Evolutionary conservation across 1,284 basidiomycete species (phyloP), one percentile per base, ranked within the genome.

Genomic region (Sanguinoderma infundibulare): DNA sequence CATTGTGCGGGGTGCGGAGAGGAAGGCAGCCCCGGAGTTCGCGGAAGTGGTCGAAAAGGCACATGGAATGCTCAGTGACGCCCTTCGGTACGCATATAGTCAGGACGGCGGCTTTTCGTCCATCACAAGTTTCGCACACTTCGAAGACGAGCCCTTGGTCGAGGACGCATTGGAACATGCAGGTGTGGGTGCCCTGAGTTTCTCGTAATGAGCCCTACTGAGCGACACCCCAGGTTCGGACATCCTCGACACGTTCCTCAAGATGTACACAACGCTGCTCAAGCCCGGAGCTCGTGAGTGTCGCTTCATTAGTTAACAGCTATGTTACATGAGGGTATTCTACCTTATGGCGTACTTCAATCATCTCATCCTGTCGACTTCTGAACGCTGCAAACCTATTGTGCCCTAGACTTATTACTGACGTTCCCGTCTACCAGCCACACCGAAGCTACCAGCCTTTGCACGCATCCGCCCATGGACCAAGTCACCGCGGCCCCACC

Each of bases 61-160:
- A n/a, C 67, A 74, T 10, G 55, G 51, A 1, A 15, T 72, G 10
- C 52, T 71, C 32, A 67, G 68, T 47, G 39, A 57, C 6, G 70
- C 60, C 10, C 50, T 74, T 20, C 34, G 54, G 24, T 53, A 65
- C 47, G 67, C 69, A 1, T 73, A 73, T 53, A 62, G 58, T n/a
- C 40, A 46, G 24, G 64, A 64, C 5, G 61, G 38, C 9, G 64
- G 69, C 52, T 56, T 66, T 22, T 68, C 67, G 57, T 70, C 65
- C 53, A 55, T 78, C 32, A 69, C 69, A 4, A 77, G 75, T 1
- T 79, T 75, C 60, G 75, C 78, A 1, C 76, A 79, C 56, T 65
- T 65, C 2, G 65, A 72, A 26, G 61, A 59, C 6, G 58, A 61
- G 14, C 70, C 74, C 4, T 58, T 74, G 3, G 60, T 75, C 1